phyloP scores from a whole-genome alignment of 352 stramenopile species.

The Globisporangium perplexum region DNA sequence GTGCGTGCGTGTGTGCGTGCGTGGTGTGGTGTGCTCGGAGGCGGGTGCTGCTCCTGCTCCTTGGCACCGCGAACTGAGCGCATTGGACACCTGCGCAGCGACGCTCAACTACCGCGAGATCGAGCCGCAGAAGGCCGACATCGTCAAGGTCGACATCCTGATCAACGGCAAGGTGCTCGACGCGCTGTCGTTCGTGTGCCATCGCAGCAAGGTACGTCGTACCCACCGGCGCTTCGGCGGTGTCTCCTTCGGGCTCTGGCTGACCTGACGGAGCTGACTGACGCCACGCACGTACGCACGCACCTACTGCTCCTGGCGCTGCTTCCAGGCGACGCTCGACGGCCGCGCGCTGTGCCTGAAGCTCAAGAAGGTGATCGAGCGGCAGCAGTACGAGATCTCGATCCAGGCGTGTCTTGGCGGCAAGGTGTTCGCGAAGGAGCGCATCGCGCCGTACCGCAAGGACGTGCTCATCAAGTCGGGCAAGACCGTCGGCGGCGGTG shows the following conservation, averaged over 20 bases:
- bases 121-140: constrained; percentile 88
- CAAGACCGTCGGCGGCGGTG: constrained; percentile 96
- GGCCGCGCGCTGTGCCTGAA: constrained; percentile 92
- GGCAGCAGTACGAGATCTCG: constrained; percentile 98
- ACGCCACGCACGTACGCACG: too few species aligned
- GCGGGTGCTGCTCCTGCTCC: too few species aligned
- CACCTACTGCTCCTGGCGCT: too few species aligned
- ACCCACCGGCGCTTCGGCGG: too few species aligned
- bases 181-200: constrained; percentile 96
- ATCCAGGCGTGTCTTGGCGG: constrained; percentile 96
- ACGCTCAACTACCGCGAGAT: constrained; percentile 94
- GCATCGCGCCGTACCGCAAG: constrained; percentile 96
- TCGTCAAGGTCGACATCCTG: constrained; percentile 94
- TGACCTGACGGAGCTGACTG: too few species aligned
- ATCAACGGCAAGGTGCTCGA: constrained; percentile 95
- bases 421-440: constrained; percentile 97
- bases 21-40: too few species aligned
- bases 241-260: too few species aligned
- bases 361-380: constrained; percentile 94
- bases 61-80: too few species aligned
- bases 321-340: constrained; percentile 29
- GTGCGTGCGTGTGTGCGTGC: constrained; percentile 27
- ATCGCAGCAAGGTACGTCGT: constrained; percentile 61
- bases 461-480: constrained; percentile 93
- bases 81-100: constrained; percentile 28